Evolutionary conservation across 306 rosid genomes (phyloP).

Genomic region (Potentilla sterilis): DNA sequence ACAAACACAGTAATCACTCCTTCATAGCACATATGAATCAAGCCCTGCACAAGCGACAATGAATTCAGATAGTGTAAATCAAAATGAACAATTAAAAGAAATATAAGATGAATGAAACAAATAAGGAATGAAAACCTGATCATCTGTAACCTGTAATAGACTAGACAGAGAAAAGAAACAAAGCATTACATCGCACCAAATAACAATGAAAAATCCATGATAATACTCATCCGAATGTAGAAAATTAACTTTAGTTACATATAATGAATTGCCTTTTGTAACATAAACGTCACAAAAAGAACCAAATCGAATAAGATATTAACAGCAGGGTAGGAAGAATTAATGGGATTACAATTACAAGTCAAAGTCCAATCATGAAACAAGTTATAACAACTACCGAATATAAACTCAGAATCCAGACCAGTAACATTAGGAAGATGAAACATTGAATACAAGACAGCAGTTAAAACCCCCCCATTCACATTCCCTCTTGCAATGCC

Average conservation of each 20-base stretch:
- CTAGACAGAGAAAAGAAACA: conserved; percentile 27
- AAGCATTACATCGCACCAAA: not conserved
- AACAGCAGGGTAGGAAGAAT: conserved; percentile 16
- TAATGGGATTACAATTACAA: conserved; percentile 22
- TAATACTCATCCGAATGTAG: conserved; percentile 14
- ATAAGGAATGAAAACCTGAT: conserved; percentile 25
- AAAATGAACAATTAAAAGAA: conserved; percentile 28
- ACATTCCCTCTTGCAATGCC: conserved; percentile 34
- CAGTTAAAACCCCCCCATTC: conserved; percentile 26
- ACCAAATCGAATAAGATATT: conserved; percentile 22
- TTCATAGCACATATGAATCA: conserved; percentile 42
- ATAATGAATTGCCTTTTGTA: not conserved
- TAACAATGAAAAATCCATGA: not conserved
- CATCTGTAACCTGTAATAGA: conserved; percentile 41
- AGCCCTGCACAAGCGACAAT: conserved; percentile 65
- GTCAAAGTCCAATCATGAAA: conserved; percentile 18
- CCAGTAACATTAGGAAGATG: conserved; percentile 25
- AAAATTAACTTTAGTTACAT: not conserved
- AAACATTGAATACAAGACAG: conserved; percentile 28
- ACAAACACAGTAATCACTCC: conserved; percentile 40
- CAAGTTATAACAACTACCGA: conserved; percentile 27
- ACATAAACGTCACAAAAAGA: not conserved
- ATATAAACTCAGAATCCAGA: conserved; percentile 25
- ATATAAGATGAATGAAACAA: conserved; percentile 16
- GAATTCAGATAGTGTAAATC: conserved; percentile 36